Evolutionary conservation across 2,329 filamentous ascomycete genomes (phyloP), one percentile per base, ranked within the genome.

Genomic region (Emericellopsis atlantica): DNA sequence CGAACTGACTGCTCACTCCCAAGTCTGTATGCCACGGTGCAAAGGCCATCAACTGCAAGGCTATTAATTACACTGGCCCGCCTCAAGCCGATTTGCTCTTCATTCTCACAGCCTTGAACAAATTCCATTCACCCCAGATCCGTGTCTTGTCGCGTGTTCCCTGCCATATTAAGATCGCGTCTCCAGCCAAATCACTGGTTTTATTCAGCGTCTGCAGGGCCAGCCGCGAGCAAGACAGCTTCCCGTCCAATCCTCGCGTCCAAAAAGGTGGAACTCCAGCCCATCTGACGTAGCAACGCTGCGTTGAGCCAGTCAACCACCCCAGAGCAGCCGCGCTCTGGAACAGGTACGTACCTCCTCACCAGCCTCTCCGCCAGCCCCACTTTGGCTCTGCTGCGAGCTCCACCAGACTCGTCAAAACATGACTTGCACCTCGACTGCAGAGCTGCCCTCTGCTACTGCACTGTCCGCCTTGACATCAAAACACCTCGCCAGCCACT

Each of bases 401-500:
- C 26, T 29, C 26, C 26, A 29, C 26, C 26, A 29, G 26, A 29
- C 45, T 40, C 41, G 36, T 45, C 45, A 47, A 47, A 47, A 47
- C 45, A 29, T 29, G 26, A 29, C 26, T 21, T 29, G 26, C 26
- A 47, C 45, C 38, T 45, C 42, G 23, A 41, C n/a, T 37, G 37
- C 32, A 24, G 12, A 23, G 31, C 41, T 39, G 40, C 42, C 44
- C 40, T 45, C 36, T 36, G 42, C 36, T 36, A 42, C 22, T 31
- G 32, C 32, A 29, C 7, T 15, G 31, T 44, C 36, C 36, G 33
- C 37, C 40, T 37, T 42, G 22, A 44, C 40, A 44, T 40, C 36
- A 38, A 46, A 45, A 46, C 43, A 43, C 32, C 43, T 43, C 45
- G 40, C 43, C 33, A 40, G 32, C 40, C 41, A 35, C 35, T 46